Conservation (phyloP, 192 early-diverging fungal species). For the Phlyctochytrium planicorne region DNA sequence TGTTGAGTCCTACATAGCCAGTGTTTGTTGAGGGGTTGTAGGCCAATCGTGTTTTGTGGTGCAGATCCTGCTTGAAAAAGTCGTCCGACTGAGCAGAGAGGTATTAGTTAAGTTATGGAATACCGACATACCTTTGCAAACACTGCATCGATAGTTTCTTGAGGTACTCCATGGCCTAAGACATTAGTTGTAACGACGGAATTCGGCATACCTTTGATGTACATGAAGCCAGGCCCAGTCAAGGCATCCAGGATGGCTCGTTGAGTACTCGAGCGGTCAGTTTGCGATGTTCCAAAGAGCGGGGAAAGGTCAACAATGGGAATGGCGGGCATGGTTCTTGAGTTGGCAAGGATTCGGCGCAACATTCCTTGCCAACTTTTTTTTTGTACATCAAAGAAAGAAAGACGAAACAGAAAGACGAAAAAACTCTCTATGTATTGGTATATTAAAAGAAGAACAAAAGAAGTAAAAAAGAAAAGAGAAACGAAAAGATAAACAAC, state of each 20-base stretch:
- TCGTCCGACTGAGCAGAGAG: slow-evolving; percentile 31
- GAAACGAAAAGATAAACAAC: neutral
- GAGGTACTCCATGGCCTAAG: slow-evolving; percentile 57
- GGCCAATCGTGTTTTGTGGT: slow-evolving; percentile 39
- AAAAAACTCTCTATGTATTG: no score
- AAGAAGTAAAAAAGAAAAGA: neutral
- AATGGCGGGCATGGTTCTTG: slow-evolving; percentile 37
- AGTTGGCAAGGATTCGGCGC: neutral
- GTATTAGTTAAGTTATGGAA: neutral
- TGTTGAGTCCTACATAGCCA: slow-evolving; percentile 53
- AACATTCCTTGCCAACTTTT: neutral
- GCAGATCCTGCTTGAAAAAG: slow-evolving; percentile 53
- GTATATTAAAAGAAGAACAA: no score
- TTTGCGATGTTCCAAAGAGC: slow-evolving; percentile 29
- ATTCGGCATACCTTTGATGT: slow-evolving; percentile 42
- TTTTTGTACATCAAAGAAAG: neutral
- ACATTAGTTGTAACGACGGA: no score
- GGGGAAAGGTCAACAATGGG: slow-evolving; percentile 63
- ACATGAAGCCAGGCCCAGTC: slow-evolving; percentile 59
- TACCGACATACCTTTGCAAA: slow-evolving; percentile 43
- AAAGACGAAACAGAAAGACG: neutral
- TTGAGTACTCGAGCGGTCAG: neutral
- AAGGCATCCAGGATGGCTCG: slow-evolving; percentile 46
- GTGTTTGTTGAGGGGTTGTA: slow-evolving; percentile 43
- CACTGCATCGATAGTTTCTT: slow-evolving; percentile 45